A percentile compares a stretch with the other conserved stretches of the same genome.
Conservation (phyloP, 2,329 filamentous ascomycete genomes). For the Berkeleyomyces rouxiae region DNA sequence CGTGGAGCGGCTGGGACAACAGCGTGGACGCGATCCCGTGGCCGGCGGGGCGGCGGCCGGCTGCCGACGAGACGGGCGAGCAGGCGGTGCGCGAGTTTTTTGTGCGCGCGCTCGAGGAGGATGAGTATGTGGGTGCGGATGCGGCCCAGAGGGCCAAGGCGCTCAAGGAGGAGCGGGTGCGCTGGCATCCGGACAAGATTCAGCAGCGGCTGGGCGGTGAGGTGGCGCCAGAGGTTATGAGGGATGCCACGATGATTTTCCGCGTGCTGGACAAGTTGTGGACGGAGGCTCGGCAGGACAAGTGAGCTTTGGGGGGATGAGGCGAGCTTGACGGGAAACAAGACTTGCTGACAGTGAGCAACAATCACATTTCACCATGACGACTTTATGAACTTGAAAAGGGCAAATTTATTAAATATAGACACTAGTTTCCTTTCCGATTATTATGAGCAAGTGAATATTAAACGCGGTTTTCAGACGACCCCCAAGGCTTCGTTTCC, state of each 20-base stretch:
- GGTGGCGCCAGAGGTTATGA: constrained; percentile 56
- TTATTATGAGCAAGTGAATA: neutral
- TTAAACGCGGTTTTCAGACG: neutral
- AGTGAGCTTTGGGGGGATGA: neutral
- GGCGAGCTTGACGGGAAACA: neutral
- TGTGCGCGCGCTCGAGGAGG: constrained; percentile 25
- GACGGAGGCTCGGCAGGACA: constrained; percentile 5
- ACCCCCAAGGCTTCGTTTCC: neutral
- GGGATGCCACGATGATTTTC: constrained; percentile 74
- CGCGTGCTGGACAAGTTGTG: constrained; percentile 71
- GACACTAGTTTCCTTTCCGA: neutral
- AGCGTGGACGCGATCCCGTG: constrained; percentile 38
- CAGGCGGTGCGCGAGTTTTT: constrained; percentile 55
- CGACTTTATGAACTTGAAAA: neutral
- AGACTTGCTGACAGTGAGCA: too few species aligned
- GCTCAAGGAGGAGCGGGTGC: constrained; percentile 70
- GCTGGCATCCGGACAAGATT: constrained; percentile 97
- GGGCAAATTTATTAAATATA: neutral
- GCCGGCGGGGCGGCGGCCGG: constrained; percentile 30
- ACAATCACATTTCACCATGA: neutral
- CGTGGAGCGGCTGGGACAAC: constrained; percentile 43
- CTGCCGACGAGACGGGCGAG: constrained; percentile 18
- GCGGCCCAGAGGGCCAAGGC: constrained; percentile 29
- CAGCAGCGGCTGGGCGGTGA: constrained; percentile 68
- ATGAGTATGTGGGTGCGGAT: constrained; percentile 18